Conservation (phyloP, 2,329 filamentous ascomycete species). For the Fusarium sarcochroum region DNA sequence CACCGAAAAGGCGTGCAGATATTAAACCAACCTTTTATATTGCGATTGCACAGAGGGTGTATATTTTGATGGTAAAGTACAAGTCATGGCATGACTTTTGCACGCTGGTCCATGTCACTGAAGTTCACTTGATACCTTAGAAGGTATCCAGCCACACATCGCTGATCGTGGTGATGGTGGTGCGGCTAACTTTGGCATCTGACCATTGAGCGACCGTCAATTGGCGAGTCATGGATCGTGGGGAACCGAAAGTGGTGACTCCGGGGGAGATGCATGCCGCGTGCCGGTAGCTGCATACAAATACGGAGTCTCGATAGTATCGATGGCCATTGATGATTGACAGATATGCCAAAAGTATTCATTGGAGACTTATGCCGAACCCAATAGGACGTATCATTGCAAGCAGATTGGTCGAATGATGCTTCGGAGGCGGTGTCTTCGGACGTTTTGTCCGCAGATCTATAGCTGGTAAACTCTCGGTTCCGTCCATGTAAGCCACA, state of each 20-base stretch:
- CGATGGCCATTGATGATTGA: background rate
- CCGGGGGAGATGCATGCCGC: background rate
- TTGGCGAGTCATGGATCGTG: constrained; percentile 37
- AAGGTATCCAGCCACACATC: background rate
- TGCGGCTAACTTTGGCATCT: constrained; percentile 38
- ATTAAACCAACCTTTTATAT: too few relatives aligned
- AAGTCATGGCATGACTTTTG: background rate
- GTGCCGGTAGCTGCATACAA: constrained; percentile 5
- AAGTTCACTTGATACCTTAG: constrained; percentile 5
- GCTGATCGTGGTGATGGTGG: constrained; percentile 12
- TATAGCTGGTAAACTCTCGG: constrained; percentile 2
- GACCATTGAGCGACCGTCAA: constrained; percentile 39
- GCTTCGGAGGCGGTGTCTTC: constrained; percentile 3
- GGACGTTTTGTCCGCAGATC: background rate
- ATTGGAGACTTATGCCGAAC: constrained; percentile 1
- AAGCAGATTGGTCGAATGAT: background rate
- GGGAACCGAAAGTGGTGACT: constrained; percentile 18
- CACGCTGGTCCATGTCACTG: constrained; percentile 1
- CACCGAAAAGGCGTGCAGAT: constrained; percentile 2
- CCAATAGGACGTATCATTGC: background rate
- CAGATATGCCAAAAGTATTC: background rate
- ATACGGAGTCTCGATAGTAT: background rate
- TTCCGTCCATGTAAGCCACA: constrained; percentile 5
- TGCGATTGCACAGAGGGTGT: background rate
- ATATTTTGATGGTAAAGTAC: constrained; percentile 3